These are phyloP conservation scores for Hibiscus syriacus DNA, from an alignment of 345 rosid genomes.

Conservation along the genomic window DNA sequence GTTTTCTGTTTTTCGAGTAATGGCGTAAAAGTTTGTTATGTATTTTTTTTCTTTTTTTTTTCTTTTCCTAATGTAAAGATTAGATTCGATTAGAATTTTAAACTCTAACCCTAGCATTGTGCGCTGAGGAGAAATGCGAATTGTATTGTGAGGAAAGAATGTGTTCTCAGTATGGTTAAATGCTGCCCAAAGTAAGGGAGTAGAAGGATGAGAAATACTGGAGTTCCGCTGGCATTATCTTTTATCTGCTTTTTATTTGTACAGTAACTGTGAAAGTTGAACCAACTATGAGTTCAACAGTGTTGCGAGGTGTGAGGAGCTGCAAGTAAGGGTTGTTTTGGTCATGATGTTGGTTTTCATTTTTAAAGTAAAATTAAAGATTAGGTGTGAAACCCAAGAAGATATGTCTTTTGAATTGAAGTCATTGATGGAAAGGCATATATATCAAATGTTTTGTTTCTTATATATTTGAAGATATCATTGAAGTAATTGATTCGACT, in stretches of 20 bases:
- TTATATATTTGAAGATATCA: not conserved
- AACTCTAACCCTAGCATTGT: conserved; percentile 9
- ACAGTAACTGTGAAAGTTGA: not conserved
- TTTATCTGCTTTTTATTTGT: not conserved
- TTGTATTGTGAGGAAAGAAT: not conserved
- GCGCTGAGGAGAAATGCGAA: not conserved
- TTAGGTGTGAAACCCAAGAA: not conserved
- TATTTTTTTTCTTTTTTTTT: not conserved
- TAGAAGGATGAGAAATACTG: not conserved
- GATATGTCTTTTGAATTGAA: too few relatives aligned
- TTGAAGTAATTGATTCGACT: not conserved
- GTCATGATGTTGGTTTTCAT: not conserved
- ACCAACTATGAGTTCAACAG: not conserved
- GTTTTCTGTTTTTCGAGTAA: conserved; percentile 3
- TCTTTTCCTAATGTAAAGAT: not conserved
- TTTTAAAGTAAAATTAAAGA: not conserved
- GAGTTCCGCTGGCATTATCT: not conserved
- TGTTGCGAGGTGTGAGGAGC: not conserved
- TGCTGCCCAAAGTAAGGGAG: not conserved
- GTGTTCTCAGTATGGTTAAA: not conserved
- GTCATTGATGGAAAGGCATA: not conserved
- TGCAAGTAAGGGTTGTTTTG: not conserved
- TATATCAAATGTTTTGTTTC: not conserved
- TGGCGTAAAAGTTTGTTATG: not conserved
- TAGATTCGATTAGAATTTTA: conserved; percentile 5